Evolutionary conservation across 1,284 basidiomycete genomes (phyloP).

Genomic region (Ganoderma lingzhi): DNA sequence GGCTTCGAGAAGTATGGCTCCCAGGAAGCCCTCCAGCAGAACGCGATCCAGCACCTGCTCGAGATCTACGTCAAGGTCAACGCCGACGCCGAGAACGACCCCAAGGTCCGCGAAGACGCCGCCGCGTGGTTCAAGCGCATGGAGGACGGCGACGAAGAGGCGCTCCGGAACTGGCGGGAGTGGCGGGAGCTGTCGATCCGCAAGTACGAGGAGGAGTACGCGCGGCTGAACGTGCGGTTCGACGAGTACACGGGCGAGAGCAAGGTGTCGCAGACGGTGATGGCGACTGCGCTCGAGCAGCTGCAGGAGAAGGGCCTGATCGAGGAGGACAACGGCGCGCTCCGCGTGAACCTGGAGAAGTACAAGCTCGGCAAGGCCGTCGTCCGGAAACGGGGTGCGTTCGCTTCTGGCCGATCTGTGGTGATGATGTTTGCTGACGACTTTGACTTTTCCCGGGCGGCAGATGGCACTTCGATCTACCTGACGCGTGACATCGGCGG

Average conservation of each 20-base stretch:
- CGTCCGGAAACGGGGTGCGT: conserved; percentile 84
- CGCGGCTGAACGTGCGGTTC: conserved; percentile 90
- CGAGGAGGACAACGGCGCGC: conserved; percentile 75
- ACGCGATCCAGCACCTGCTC: conserved; percentile 96
- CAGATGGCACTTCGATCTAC: conserved; percentile 97
- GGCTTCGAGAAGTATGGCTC: conserved; percentile 95
- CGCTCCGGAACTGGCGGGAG: conserved; percentile 89
- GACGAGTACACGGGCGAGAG: conserved; percentile 97
- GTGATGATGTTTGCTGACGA: neutral
- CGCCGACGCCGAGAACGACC: conserved; percentile 80
- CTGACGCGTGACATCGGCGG: conserved; percentile 98
- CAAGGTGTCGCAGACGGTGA: conserved; percentile 83
- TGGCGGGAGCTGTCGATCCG: conserved; percentile 95
- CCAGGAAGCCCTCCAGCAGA: conserved; percentile 82
- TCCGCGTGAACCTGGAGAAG: conserved; percentile 85
- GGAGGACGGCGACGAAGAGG: conserved; percentile 91
- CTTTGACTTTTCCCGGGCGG: neutral
- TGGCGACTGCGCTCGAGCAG: conserved; percentile 72
- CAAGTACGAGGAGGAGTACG: conserved; percentile 93
- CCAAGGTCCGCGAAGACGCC: conserved; percentile 83
- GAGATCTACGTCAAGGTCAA: conserved; percentile 96
- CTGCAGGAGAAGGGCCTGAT: conserved; percentile 62
- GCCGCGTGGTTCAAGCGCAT: conserved; percentile 95
- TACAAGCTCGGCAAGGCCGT: conserved; percentile 94
- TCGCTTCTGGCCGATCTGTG: neutral